phyloP scores from a whole-genome alignment of 2,329 filamentous ascomycete species.

The Arachnopeziza araneosa region DNA sequence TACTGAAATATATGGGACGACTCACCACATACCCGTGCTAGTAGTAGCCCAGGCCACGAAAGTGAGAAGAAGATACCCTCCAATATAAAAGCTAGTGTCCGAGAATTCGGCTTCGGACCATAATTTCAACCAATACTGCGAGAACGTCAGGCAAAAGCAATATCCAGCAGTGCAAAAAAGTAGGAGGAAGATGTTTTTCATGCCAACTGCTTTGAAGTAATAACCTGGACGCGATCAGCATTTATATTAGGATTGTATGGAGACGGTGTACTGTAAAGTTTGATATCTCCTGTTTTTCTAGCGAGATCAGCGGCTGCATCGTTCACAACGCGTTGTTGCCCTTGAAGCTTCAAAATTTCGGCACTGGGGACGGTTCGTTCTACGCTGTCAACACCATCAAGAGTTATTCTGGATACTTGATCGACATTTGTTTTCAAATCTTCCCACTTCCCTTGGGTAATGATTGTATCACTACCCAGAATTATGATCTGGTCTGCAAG shows the following conservation, averaged over 20 bases:
- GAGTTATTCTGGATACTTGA: background rate
- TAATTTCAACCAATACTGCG: constrained; percentile 35
- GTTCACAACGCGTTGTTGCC: constrained; percentile 12
- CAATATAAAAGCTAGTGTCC: background rate
- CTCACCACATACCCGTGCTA: constrained; percentile 33
- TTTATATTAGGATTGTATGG: background rate
- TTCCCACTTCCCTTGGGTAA: constrained; percentile 33
- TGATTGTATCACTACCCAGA: constrained; percentile 26
- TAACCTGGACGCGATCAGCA: constrained; percentile 3
- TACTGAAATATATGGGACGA: background rate
- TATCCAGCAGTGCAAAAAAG: background rate
- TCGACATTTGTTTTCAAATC: constrained; percentile 6
- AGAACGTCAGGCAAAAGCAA: constrained; percentile 7
- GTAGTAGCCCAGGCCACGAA: constrained; percentile 35
- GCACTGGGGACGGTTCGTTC: background rate
- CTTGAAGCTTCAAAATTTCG: background rate
- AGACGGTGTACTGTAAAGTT: constrained; percentile 15
- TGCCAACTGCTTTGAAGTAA: constrained; percentile 3
- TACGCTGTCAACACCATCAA: background rate
- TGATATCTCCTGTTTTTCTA: constrained; percentile 19
- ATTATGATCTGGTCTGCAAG: constrained; percentile 37
- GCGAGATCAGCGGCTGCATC: constrained; percentile 20
- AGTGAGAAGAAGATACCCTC: constrained; percentile 33
- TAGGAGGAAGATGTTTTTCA: background rate
- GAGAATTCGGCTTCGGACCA: constrained; percentile 5